Evolutionary conservation across 1,139 yeast genomes (phyloP), one percentile per base, ranked within the genome.

Genomic region (Suhomyces ambrosiae): DNA sequence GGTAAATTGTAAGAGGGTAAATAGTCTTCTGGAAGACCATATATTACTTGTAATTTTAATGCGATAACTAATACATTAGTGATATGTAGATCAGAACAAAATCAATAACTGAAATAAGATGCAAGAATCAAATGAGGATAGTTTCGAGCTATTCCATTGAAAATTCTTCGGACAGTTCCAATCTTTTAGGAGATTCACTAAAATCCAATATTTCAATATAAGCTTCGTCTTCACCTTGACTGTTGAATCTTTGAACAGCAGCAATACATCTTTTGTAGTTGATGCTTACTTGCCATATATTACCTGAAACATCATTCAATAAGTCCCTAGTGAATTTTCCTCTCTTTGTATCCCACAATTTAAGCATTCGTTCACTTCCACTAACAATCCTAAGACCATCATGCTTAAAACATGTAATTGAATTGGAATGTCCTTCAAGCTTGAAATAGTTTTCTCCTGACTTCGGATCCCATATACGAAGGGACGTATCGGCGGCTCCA

Each of bases 401-500:
- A 56, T 90, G 92, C 60, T 86, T 94, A 60, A 92, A 89, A 45
- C 97, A 90, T 0, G 97, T 89, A 35, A 92, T 90, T 0, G 97
- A 95, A 13, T 88, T 82, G 31, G 79, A 76, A 56, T 90, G 96
- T 16, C 95, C 96, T 47, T 86, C 82, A 26, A 92, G 74, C 41
- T 85, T 83, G 57, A 82, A 80, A 43, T 74, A 64, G 40, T 81
- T 74, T 27, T 77, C 76, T 16, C 96, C 95, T 5, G 80, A 77
- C 21, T 77, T 78, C 1, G 97, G 94, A 56, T 92, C 85, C 98
- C 98, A 92, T 2, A 92, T 84, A 33, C 97, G 73, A 30, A 92
- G 71, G 0, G 97, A 83, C 1, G 95, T 80, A 58, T 92, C 98
- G 0, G 97, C 97, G 1, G 97, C 97, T 0, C 97, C 98, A 26